phyloP scores from a whole-genome alignment of 1,139 yeast genomes.

The Candida sp. region DNA sequence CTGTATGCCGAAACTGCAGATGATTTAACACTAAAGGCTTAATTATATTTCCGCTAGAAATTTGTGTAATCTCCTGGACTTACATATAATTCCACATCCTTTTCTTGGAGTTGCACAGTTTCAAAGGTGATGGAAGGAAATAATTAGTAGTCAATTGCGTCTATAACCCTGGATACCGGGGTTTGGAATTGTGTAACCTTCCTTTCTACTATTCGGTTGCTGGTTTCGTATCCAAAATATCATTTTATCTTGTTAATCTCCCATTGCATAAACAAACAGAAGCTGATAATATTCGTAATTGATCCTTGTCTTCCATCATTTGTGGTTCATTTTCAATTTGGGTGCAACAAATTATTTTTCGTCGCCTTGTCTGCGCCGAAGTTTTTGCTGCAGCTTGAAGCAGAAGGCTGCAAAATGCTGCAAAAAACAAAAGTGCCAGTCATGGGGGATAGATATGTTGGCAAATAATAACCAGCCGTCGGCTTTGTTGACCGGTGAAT shows the following conservation, averaged over 20 bases:
- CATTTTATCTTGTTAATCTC: not conserved
- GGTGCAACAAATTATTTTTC: too few species aligned
- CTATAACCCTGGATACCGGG: not conserved
- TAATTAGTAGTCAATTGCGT: not conserved
- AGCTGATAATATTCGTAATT: not conserved
- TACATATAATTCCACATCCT: not conserved
- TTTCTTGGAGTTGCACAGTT: not conserved
- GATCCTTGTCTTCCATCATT: not conserved
- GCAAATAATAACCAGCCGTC: too few species aligned
- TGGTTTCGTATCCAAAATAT: not conserved
- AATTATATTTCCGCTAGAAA: too few species aligned
- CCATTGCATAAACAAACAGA: not conserved
- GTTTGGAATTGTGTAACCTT: not conserved
- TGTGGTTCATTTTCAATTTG: too few species aligned
- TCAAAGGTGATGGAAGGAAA: not conserved
- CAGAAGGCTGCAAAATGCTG: slow-evolving; percentile 3
- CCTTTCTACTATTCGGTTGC: too few species aligned
- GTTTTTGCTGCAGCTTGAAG: not conserved
- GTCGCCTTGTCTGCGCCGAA: not conserved
- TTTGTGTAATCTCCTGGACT: too few species aligned
- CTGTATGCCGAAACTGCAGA: not conserved
- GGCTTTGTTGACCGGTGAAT: too few species aligned
- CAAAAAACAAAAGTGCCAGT: not conserved
- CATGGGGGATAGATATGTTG: too few species aligned
- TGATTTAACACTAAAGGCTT: too few species aligned